A percentile compares a stretch with the other conserved stretches of the same genome.
phyloP scores from a whole-genome alignment of 2,329 filamentous ascomycete species.

The Ascochyta lentis region DNA sequence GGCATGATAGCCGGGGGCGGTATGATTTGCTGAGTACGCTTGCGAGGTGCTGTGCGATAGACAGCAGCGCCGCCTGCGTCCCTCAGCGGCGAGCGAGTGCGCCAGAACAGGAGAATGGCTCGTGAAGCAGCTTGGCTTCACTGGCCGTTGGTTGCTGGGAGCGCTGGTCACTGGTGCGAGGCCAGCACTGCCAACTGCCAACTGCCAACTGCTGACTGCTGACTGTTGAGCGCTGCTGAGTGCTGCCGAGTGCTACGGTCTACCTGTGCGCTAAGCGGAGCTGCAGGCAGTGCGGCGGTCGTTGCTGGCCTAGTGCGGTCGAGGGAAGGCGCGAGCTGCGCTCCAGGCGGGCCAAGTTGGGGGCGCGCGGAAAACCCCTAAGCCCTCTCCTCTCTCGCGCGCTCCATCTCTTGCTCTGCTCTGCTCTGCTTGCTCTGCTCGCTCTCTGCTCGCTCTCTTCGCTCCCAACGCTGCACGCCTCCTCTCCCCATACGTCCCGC shows the following conservation, averaged over 20 bases:
- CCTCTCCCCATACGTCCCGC: constrained; percentile 16
- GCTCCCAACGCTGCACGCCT: constrained; percentile 14
- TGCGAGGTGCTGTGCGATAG: constrained; percentile 2
- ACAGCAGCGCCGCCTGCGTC: background rate
- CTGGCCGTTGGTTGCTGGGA: background rate
- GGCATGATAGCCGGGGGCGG: constrained; percentile 24
- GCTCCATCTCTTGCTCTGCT: constrained; percentile 8
- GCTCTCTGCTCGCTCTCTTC: background rate
- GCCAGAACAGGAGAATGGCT: background rate
- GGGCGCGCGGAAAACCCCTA: constrained; percentile 15
- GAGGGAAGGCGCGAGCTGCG: constrained; percentile 1
- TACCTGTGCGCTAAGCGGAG: background rate
- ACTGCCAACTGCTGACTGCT: too few species aligned
- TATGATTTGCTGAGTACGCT: constrained; percentile 24
- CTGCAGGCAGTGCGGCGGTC: background rate
- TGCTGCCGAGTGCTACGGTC: too few species aligned
- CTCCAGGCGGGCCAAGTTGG: constrained; percentile 7
- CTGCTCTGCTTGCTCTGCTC: too few species aligned
- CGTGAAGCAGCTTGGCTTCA: background rate
- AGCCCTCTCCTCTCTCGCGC: background rate
- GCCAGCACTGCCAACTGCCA: too few species aligned
- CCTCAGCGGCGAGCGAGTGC: background rate
- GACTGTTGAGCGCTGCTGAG: too few species aligned
- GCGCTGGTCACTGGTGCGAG: background rate
- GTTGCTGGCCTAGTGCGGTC: constrained; percentile 6